Conservation (phyloP, 257 asterid species). For the Salvia splendens region DNA sequence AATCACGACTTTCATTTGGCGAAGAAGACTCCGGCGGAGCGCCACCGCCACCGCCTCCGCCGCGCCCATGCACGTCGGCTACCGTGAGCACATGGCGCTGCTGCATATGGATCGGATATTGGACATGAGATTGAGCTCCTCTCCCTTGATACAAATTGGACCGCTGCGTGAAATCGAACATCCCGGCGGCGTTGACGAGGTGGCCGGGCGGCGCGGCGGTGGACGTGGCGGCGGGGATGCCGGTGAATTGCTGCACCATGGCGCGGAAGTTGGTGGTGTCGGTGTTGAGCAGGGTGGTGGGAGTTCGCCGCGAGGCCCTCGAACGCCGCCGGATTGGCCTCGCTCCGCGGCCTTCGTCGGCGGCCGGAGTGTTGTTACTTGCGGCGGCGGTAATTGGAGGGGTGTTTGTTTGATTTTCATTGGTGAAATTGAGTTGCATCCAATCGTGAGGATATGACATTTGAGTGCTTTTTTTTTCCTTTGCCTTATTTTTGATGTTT, state of each 20-base stretch:
- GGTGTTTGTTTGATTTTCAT: neutral
- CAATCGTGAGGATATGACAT: constrained; percentile 33
- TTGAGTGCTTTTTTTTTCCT: neutral
- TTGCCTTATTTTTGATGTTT: too few species aligned
- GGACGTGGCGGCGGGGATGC: constrained; percentile 27
- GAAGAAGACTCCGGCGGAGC: constrained; percentile 34
- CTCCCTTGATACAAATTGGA: constrained; percentile 1
- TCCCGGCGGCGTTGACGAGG: constrained; percentile 14
- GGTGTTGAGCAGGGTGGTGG: constrained; percentile 56
- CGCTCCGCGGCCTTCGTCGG: constrained; percentile 31
- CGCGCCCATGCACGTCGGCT: constrained; percentile 28
- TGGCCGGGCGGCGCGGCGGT: constrained; percentile 5
- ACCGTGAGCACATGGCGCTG: constrained; percentile 30
- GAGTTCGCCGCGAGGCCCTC: constrained; percentile 46
- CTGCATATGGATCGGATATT: constrained; percentile 24
- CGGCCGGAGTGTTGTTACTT: constrained; percentile 17
- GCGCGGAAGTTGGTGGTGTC: constrained; percentile 50
- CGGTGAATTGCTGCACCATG: constrained; percentile 57
- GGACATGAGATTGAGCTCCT: constrained; percentile 19
- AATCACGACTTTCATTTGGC: constrained; percentile 18
- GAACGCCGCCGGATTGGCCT: constrained; percentile 44
- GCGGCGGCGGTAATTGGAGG: constrained; percentile 14
- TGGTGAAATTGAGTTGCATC: constrained; percentile 29
- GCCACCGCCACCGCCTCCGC: constrained; percentile 13
- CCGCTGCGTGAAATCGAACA: constrained; percentile 8